These are phyloP conservation scores for Phytophthora quininea DNA, from an alignment of 352 stramenopile species.

Conservation along the genomic window DNA sequence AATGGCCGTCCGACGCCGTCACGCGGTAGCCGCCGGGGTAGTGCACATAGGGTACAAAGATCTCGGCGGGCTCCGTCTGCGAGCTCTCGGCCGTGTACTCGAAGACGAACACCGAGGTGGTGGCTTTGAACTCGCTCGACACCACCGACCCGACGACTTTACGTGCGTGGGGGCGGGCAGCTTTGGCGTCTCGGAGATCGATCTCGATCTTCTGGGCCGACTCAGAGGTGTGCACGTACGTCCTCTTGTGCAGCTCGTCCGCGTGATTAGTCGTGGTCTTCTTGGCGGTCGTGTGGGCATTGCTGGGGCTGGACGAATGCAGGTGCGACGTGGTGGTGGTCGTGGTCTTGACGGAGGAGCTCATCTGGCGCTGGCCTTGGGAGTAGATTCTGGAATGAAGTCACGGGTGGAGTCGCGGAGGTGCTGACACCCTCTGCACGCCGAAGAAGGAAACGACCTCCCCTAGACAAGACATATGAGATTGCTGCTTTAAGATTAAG, in stretches of 20 bases:
- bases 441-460: not conserved
- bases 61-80: conserved; percentile 20
- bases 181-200: conserved; percentile 25
- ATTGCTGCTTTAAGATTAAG: not conserved
- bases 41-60: conserved; percentile 45
- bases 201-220: conserved; percentile 28
- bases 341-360: conserved; percentile 26
- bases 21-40: conserved; percentile 41
- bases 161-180: conserved; percentile 57
- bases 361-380: conserved; percentile 9
- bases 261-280: conserved; percentile 28
- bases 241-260: conserved; percentile 12
- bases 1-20: conserved; percentile 39
- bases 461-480: not conserved
- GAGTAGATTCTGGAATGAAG: not conserved
- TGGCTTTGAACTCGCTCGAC: conserved; percentile 57
- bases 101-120: conserved; percentile 59
- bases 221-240: conserved; percentile 30
- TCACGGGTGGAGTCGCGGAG: not conserved
- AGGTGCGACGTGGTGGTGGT: conserved; percentile 28
- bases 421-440: not conserved
- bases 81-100: conserved; percentile 41
- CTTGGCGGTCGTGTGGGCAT: conserved; percentile 15
- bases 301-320: conserved; percentile 16
- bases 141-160: conserved; percentile 65